Evolutionary conservation across 2,329 filamentous ascomycete species (phyloP), one percentile per base, ranked within the genome.

Genomic region (Aplosporella prunicola): DNA sequence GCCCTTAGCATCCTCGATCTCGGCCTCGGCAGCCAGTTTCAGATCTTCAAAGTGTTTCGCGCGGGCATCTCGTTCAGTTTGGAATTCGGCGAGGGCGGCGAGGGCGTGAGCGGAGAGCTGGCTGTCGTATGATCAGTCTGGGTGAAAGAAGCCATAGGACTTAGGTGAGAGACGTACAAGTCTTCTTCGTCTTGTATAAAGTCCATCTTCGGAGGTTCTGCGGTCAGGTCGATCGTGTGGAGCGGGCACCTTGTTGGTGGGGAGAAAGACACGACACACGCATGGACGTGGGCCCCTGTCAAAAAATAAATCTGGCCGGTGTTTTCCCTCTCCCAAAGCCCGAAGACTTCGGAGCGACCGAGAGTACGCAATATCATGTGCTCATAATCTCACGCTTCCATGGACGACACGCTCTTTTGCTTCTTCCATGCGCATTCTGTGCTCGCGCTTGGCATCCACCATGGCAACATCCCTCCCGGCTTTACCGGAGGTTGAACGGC

Each of bases 21-120:
- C 78, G 1, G 77, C 63, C 51, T 82, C 78, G 1, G 77, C 75
- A 23, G 69, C 65, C 9, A 65, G 62, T 58, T 78, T 78, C 35
- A 89, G 64, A 44, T 76, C 70, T 55, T 82, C 76, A 47, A 89
- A 85, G 34, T 74, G 71, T 50, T 78, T 73, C 41, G 70, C 66
- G 40, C 73, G 71, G 10, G 71, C 71, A 55, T 87, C 80, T 45
- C 78, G 75, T 57, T 89, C 84, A 31, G 68, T 64, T 52, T 84
- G 80, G 62, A 91, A 89, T 44, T 79, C 71, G 55, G 79, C 71
- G 41, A 89, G 67, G n/a, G 80, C 78, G 17, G 71, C 71, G 27
- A 88, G 67, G 3, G 83, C 71, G 43, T 73, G 68, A 24, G 72
- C 64, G 5, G 82, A 82, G 42, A 91, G 74, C 42, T 69, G 66